Evolutionary conservation across 345 rosid species (phyloP).

Genomic region (Corchorus olitorius): DNA sequence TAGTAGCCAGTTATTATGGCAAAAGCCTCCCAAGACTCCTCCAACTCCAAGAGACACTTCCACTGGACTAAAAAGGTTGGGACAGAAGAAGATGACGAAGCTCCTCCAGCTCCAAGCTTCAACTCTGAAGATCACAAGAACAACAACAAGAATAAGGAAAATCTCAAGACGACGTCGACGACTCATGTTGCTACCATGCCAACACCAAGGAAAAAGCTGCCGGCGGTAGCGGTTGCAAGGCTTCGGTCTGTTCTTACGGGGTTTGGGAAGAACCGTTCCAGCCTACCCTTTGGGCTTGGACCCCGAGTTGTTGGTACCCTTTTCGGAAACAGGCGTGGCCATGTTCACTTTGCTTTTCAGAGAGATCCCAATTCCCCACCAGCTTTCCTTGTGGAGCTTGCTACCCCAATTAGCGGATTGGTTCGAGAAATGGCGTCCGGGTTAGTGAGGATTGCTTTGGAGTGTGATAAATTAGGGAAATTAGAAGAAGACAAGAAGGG

Average conservation of each 20-base stretch:
- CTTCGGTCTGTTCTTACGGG: slow-evolving; percentile 73
- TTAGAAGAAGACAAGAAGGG: slow-evolving; percentile 40
- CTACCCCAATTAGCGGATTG: slow-evolving; percentile 86
- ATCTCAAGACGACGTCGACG: slow-evolving; percentile 6
- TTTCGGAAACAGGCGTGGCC: slow-evolving; percentile 85
- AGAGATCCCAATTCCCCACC: slow-evolving; percentile 79
- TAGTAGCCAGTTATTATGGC: slow-evolving; percentile 50
- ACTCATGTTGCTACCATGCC: slow-evolving; percentile 28
- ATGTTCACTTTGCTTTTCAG: slow-evolving; percentile 92
- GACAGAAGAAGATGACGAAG: slow-evolving; percentile 53
- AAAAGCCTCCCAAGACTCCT: slow-evolving; percentile 52
- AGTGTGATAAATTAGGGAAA: slow-evolving; percentile 77
- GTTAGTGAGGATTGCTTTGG: slow-evolving; percentile 87
- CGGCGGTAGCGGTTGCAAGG: slow-evolving; percentile 73
- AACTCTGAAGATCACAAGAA: slow-evolving; percentile 29
- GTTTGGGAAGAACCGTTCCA: slow-evolving; percentile 52
- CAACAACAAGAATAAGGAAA: slow-evolving; percentile 31
- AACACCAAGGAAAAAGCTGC: slow-evolving; percentile 65
- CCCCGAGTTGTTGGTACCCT: slow-evolving; percentile 85
- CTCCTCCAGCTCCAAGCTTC: slow-evolving; percentile 34
- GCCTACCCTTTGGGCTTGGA: slow-evolving; percentile 48
- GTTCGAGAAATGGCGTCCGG: slow-evolving; percentile 98
- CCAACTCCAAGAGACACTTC: slow-evolving; percentile 82
- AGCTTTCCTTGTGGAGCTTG: slow-evolving; percentile 82
- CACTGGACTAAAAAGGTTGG: slow-evolving; percentile 84